Base-by-base conservation (phyloP, 2,329 filamentous ascomycete genomes). In the Talaromyces sp. region DNA sequence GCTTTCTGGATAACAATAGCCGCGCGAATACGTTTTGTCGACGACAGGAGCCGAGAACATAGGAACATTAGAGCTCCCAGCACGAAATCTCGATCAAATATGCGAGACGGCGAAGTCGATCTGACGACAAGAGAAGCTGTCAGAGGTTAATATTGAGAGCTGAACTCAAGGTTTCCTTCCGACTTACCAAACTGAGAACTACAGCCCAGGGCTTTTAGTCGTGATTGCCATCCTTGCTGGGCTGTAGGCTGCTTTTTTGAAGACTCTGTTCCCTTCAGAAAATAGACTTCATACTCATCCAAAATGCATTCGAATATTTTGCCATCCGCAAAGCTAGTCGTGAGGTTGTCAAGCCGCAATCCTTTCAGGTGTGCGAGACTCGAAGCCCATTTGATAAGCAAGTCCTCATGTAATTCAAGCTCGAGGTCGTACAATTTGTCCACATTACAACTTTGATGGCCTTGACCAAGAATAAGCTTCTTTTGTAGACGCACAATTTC, bases 61-160 rank as follows among this genome's bases (percentile, higher is more conserved):
- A 89, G 80, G 72, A 88, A 88, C 3, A 85, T 81, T 8, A 89
- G 81, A 2, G 84, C 81, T 2, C 84, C 82, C 31, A 87, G 72
- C 0, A 84, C 86, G 67, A 86, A 87, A 68, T 84, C 81, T 31
- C 77, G 77, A 64, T 83, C 82, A 13, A 86, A 84, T 27, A 87
- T 80, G 31, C 78, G 75, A n/a, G 72, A 68, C 7, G 70, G 64
- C 22, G 73, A 72, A 37, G 62, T 68, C 9, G 70, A 70, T 0
- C 70, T 71, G 17, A 69, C 74, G 67, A 83, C 81, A 61, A 83
- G 80, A 60, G 73, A 73, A 74, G 78, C 84, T 86, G 35, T 39
- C 5, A 60, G 67, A 63, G 31, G 8, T 67, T n/a, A 68, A 49
- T n/a, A 45, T 59, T 19, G 3, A n/a, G 33, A n/a, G 41, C 11